Base-by-base conservation (phyloP, 2,329 filamentous ascomycete genomes). In the Teratosphaeria nubilosa region DNA sequence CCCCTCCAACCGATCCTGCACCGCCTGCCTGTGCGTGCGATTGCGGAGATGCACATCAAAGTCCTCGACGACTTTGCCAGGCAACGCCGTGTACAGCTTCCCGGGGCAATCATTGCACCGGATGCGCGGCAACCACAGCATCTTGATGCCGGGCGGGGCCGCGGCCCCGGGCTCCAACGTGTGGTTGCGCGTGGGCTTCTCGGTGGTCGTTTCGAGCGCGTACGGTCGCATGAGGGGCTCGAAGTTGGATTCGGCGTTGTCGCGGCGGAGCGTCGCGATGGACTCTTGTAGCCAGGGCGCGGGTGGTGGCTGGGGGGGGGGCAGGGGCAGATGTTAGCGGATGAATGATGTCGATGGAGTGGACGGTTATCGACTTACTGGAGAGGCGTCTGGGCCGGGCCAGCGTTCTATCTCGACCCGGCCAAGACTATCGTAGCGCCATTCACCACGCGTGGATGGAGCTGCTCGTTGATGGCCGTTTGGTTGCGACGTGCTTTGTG, bases 41-140 rank as follows among this genome's bases (percentile, higher is more conserved):
- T 96, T 96, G 73, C 86, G 89, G 54, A 97, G 78, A 75, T 99
- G 94, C 1, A 95, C 85, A 74, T 96, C 90, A 63, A 99, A 99
- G 69, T 96, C 95, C 52, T 86, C 86, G 5, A 92, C 88, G 2
- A 90, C 91, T 71, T 82, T 87, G 25, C 87, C 90, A 0, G 91
- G 90, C 0, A 91, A 89, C 0, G 91, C 90, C 0, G 91, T 96
- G 73, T 99, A 99, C 11, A 96, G 78, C 73, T 96, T 97, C 31
- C 90, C 90, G 0, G 90, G 90, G 71, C 94, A 97, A 72, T 99
- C 94, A 53, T 87, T 83, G 72, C 94, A 99, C 59, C 90, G 82
- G 63, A 99, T 96, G 55, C 94, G 82, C 9, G 94, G 94, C 54
- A 96, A 79, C 74, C 87, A 97, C 74, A 88, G 88, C 65, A 87